Evolutionary conservation across 1,139 yeast species (phyloP).

Genomic region (Pichia sp.): DNA sequence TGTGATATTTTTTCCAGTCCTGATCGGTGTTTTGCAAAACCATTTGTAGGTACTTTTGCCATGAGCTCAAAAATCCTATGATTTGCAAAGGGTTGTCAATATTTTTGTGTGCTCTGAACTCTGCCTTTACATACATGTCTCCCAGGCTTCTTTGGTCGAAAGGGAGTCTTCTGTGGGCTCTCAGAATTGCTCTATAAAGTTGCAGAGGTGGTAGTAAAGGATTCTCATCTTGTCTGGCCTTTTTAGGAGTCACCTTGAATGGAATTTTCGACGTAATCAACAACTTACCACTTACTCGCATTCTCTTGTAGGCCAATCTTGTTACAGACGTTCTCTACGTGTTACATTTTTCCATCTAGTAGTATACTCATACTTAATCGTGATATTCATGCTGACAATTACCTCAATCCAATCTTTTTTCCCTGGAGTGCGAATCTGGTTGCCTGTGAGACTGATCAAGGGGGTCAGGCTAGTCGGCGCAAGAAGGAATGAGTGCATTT

Average conservation of each 20-base stretch:
- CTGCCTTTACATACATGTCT: conserved; percentile 83
- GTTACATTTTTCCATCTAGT: background rate
- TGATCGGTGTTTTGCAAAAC: conserved; percentile 55
- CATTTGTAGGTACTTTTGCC: conserved; percentile 84
- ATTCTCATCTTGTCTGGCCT: conserved; percentile 43
- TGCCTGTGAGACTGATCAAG: background rate
- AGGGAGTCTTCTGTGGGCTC: conserved; percentile 75
- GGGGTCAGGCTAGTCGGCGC: too few species aligned
- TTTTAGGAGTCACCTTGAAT: conserved; percentile 49
- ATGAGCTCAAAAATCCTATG: conserved; percentile 85
- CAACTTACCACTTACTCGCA: conserved; percentile 49
- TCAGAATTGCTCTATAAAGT: conserved; percentile 68
- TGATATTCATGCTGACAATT: background rate
- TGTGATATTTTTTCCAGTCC: conserved; percentile 62
- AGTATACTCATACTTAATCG: background rate
- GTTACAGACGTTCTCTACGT: background rate
- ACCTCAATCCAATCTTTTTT: background rate
- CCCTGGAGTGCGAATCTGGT: background rate
- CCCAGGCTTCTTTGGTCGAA: conserved; percentile 72
- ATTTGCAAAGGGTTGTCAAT: conserved; percentile 89
- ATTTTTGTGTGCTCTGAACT: conserved; percentile 79
- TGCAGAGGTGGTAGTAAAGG: conserved; percentile 79
- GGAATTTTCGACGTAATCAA: conserved; percentile 22
- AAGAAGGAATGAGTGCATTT: too few species aligned
- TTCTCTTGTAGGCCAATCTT: conserved; percentile 22